Evolutionary conservation across 192 early-diverging fungal genomes (phyloP).

Genomic region (Coemansia sp.): DNA sequence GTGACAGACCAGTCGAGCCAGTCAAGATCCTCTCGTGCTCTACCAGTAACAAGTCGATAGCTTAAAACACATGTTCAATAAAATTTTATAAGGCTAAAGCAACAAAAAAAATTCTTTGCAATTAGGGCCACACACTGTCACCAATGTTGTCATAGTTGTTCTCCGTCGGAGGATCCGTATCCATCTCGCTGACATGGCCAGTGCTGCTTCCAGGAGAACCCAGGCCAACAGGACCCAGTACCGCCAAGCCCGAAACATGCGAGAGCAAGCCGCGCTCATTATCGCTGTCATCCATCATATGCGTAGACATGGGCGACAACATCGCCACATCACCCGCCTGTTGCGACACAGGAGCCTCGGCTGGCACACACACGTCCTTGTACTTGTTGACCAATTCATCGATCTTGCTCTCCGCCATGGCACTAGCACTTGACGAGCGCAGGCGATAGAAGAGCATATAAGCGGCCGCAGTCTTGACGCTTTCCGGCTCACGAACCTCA

Average conservation of each 20-base stretch:
- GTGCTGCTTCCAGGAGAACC: constrained; percentile 20
- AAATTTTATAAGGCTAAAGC: not conserved
- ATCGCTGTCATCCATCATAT: constrained; percentile 16
- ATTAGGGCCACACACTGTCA: not conserved
- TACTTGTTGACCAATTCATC: constrained; percentile 24
- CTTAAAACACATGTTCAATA: not conserved
- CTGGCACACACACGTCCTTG: constrained; percentile 13
- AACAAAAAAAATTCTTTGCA: not conserved
- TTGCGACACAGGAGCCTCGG: not conserved
- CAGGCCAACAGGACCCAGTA: constrained; percentile 14
- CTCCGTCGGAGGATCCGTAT: not conserved
- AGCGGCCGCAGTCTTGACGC: constrained; percentile 38
- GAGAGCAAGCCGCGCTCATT: constrained; percentile 10
- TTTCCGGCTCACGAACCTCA: constrained; percentile 23
- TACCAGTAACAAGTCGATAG: not conserved
- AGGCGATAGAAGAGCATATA: constrained; percentile 57
- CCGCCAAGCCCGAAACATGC: constrained; percentile 7
- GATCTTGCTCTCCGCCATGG: constrained; percentile 26
- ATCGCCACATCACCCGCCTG: constrained; percentile 18
- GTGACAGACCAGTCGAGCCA: constrained; percentile 58
- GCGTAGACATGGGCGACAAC: constrained; percentile 14
- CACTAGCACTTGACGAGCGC: constrained; percentile 5
- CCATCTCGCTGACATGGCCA: constrained; percentile 32
- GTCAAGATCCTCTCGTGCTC: constrained; percentile 21
- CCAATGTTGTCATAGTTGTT: not conserved